phyloP scores from a whole-genome alignment of 1,139 yeast genomes.

The Yamadazyma triangularis region DNA sequence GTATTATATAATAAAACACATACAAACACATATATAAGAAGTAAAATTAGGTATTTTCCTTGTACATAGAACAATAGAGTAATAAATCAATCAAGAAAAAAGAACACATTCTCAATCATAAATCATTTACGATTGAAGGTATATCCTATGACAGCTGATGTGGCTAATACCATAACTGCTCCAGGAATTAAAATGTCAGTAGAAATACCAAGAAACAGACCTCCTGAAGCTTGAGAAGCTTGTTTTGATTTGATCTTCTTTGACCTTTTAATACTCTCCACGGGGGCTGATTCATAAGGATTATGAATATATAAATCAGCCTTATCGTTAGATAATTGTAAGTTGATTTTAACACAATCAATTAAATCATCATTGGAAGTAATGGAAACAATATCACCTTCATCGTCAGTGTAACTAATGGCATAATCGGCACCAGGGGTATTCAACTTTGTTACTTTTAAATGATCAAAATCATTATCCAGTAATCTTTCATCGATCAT shows the following conservation, averaged over 20 bases:
- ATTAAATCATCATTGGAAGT: constrained; percentile 68
- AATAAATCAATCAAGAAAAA: neutral
- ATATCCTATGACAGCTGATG: constrained; percentile 52
- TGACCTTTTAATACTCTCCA: constrained; percentile 15
- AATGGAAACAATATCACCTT: constrained; percentile 75
- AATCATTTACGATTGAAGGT: constrained; percentile 31
- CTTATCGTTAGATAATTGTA: constrained; percentile 47
- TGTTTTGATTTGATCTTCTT: constrained; percentile 9
- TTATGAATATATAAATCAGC: constrained; percentile 74
- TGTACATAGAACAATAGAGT: neutral
- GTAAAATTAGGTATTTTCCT: too few relatives aligned
- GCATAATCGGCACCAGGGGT: constrained; percentile 46
- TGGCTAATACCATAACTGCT: constrained; percentile 57
- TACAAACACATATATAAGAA: constrained; percentile 5
- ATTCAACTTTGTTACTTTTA: constrained; percentile 19
- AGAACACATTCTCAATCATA: neutral
- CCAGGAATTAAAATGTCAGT: constrained; percentile 63
- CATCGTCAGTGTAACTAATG: constrained; percentile 79
- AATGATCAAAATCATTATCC: constrained; percentile 37
- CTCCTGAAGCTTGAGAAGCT: constrained; percentile 34
- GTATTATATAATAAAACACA: constrained; percentile 3
- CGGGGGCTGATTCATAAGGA: constrained; percentile 46
- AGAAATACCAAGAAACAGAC: too few relatives aligned
- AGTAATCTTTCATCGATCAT: constrained; percentile 44
- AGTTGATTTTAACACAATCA: constrained; percentile 64